Evolutionary conservation across 108 stramenopile species (phyloP), one percentile per base, ranked within the genome.

Genomic region (Epithemia pelagica): DNA sequence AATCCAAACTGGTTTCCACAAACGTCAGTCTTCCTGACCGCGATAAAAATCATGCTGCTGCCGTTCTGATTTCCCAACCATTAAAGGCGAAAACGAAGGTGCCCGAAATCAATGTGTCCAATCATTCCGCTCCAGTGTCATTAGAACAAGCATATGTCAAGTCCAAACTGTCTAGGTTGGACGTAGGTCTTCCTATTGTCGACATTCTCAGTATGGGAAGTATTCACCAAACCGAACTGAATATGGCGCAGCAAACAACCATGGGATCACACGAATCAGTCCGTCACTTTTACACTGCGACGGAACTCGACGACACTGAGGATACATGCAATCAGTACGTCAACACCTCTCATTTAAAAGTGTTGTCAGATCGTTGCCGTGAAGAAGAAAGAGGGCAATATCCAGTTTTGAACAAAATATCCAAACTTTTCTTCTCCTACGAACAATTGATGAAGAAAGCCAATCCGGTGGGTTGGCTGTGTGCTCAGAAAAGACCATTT

Each of bases 401-500:
- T 46, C 37, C 37, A 5, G 15, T 46, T 5, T 15, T 46, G 10
- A 5, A 46, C 37, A 5, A 46, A 10, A 10, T 46, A 15, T 5
- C 37, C 37, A 46, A 46, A 46, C 37, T 5, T 10, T 46, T 46
- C 37, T 10, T 46, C 37, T 10, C 15, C 10, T 5, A 5, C 37
- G 5, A 5, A 5, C 5, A 46, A 46, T 63, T 63, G 62, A 22
- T 25, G 46, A 32, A 63, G 26, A 31, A 33, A 26, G 32, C 30
- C 32, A 80, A 76, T 62, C 64, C 74, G n/a, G 29, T 30, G 0
- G 83, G 83, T 8, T 84, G 83, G 83, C 33, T 84, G 62, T 84
- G 83, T 65, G 83, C 83, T 1, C 77, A 76, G 46, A 58, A 52
- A 21, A 63, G 83, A 33, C 76, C 73, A 8, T 22, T 53, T 32